A percentile compares a stretch with the other conserved stretches of the same genome.
Evolutionary conservation across 75 land plant genomes (phyloP).

Genomic region (Chamaecyparis obtusa): DNA sequence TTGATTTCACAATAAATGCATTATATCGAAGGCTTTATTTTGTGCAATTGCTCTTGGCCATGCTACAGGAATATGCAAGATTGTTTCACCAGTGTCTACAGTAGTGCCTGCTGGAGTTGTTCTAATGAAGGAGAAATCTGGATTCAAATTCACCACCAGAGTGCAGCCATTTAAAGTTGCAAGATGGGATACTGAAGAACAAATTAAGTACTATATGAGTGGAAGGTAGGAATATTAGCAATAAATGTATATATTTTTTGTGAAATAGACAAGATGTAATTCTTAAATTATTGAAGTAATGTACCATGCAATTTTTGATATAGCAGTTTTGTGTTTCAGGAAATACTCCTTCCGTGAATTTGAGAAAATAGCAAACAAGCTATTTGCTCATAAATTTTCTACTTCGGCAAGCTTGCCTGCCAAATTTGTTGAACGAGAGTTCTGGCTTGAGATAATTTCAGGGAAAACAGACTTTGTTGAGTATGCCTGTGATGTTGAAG

Average conservation of each 20-base stretch:
- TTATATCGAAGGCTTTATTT: not conserved
- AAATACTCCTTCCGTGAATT: slow-evolving; percentile 77
- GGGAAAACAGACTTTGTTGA: slow-evolving; percentile 77
- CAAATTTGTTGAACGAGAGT: slow-evolving; percentile 71
- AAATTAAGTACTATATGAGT: slow-evolving; percentile 80
- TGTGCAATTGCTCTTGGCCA: not conserved
- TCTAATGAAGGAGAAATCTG: slow-evolving; percentile 71
- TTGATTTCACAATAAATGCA: not conserved
- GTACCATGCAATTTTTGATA: not conserved
- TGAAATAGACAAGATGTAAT: not conserved
- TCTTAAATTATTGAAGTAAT: not conserved
- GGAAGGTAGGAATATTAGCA: slow-evolving; percentile 22
- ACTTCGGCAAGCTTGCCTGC: slow-evolving; percentile 77
- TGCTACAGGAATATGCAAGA: slow-evolving; percentile 80
- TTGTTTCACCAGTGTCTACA: slow-evolving; percentile 71
- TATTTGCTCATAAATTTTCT: slow-evolving; percentile 71
- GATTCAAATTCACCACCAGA: slow-evolving; percentile 81
- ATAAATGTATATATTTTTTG: not conserved
- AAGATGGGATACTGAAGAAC: slow-evolving; percentile 79
- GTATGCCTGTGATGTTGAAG: slow-evolving; percentile 96
- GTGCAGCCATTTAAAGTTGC: slow-evolving; percentile 86
- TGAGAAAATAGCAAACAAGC: slow-evolving; percentile 92
- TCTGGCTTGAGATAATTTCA: slow-evolving; percentile 83
- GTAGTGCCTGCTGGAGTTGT: slow-evolving; percentile 86
- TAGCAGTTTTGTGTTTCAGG: slow-evolving; percentile 33